A percentile compares a stretch with the other conserved stretches of the same genome.
These are phyloP conservation scores for Lepidium aucheri DNA, from an alignment of 345 rosid genomes.

Conservation along the genomic window DNA sequence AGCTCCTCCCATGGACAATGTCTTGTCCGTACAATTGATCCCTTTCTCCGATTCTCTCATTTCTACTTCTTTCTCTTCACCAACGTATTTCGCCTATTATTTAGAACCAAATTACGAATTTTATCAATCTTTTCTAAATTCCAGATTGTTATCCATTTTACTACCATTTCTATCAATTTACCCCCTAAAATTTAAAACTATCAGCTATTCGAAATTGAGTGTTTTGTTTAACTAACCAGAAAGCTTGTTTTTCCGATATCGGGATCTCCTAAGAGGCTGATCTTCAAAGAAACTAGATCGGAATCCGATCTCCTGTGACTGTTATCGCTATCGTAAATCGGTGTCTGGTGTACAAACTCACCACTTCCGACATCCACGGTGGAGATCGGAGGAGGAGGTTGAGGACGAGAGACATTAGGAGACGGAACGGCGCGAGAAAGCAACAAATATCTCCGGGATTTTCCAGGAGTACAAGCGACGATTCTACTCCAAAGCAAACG, in stretches of 20 bases:
- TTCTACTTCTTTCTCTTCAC: slow-evolving; percentile 42
- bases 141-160: too few species aligned
- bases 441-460: slow-evolving; percentile 44
- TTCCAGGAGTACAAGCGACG: slow-evolving; percentile 39
- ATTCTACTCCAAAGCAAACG: slow-evolving; percentile 39
- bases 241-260: slow-evolving; percentile 75
- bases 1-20: slow-evolving; percentile 58
- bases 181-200: too few species aligned
- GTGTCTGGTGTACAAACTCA: neutral
- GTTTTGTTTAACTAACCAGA: slow-evolving; percentile 33
- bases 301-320: slow-evolving; percentile 33
- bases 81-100: slow-evolving; percentile 64
- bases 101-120: neutral
- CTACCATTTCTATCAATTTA: too few species aligned
- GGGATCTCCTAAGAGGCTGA: slow-evolving; percentile 74
- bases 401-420: slow-evolving; percentile 13
- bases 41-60: slow-evolving; percentile 33
- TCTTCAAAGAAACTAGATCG: slow-evolving; percentile 79
- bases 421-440: slow-evolving; percentile 33
- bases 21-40: slow-evolving; percentile 61
- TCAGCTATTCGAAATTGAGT: too few species aligned
- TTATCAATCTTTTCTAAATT: neutral
- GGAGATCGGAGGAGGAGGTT: neutral
- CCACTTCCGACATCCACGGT: neutral
- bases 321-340: slow-evolving; percentile 3